Evolutionary conservation across 805 yeast species (phyloP), one percentile per base, ranked within the genome.

Genomic region (Saccharomycopsis fibuligera): DNA sequence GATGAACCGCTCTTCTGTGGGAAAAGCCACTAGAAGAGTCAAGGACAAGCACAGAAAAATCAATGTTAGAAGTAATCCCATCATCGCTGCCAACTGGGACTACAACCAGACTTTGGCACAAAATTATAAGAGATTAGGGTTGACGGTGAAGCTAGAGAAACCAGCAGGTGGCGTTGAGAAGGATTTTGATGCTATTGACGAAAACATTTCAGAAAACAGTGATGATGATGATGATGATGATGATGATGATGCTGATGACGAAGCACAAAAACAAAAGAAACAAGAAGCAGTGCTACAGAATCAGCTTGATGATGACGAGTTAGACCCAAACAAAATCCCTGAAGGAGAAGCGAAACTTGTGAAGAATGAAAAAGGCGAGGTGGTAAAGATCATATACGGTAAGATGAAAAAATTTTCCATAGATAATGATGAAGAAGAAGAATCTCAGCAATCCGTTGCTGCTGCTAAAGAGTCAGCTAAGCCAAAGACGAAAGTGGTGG

Each of bases 41-140:
- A 87, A 87, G 62, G 90, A 85, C 60, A 33, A 76, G 58, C 82
- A 80, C 57, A 76, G 84, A 61, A 74, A 81, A 56, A 69, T 82
- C 51, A 79, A 79, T 53, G 78, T 86, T 29, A 73, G 73, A 42
- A 73, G 86, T 0, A 87, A 88, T 61, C 86, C 95, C 1, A 77
- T 93, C 54, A 85, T 93, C 54, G 95, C 88, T 3, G 86, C 79
- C 30, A 76, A 89, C 64, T 93, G 99, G 99, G 96, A 93, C 66
- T 76, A 80, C 51, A 75, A 76, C 10, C 71, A 83, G 49, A 90
- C 98, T 0, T 68, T 90, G 52, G 74, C 79, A 45, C 98, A 93
- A 62, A 93, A 93, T 64, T 91, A 93, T 67, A 81, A 82, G 58
- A 78, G 72, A 54, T 68, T 93, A 25, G 99, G 99, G 2, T 70